Percentiles rank a stretch among this genome's conserved stretches.
These are phyloP conservation scores for Chalaropsis thielavioides DNA, from an alignment of 2,329 filamentous ascomycete genomes.

Conservation along the genomic window DNA sequence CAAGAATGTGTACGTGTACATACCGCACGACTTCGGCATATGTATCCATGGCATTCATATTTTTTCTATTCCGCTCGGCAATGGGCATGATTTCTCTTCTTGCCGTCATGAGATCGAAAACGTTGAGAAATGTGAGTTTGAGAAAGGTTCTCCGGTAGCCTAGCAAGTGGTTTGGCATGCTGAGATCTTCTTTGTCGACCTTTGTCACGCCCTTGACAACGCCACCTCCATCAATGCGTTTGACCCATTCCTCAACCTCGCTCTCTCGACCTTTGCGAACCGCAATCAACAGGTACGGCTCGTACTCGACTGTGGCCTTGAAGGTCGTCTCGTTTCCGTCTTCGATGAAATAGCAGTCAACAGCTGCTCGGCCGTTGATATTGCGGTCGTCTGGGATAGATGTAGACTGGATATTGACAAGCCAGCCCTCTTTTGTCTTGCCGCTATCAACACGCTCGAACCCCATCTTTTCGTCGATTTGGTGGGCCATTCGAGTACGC, in stretches of 20 bases:
- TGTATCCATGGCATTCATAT: constrained; percentile 91
- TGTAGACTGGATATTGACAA: constrained; percentile 89
- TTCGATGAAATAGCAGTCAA: constrained; percentile 96
- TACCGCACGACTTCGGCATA: constrained; percentile 92
- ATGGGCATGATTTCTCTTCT: constrained; percentile 74
- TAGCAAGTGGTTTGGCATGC: constrained; percentile 88
- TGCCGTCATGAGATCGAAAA: constrained; percentile 71
- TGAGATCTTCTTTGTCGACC: constrained; percentile 82
- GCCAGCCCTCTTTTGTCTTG: constrained; percentile 71
- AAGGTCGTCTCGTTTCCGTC: constrained; percentile 60
- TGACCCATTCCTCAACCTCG: constrained; percentile 92
- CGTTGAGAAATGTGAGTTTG: constrained; percentile 75
- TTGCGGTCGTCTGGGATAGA: constrained; percentile 72
- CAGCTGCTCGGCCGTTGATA: constrained; percentile 69
- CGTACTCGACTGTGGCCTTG: constrained; percentile 91
- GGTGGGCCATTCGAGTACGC: constrained; percentile 64
- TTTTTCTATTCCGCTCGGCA: constrained; percentile 92
- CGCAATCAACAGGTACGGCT: constrained; percentile 89
- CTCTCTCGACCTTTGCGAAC: constrained; percentile 75
- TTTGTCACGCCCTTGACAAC: constrained; percentile 63
- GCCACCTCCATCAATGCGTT: constrained; percentile 63
- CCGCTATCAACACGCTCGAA: constrained; percentile 85
- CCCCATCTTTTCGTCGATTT: constrained; percentile 89
- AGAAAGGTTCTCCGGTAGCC: constrained; percentile 83
- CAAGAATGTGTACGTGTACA: no score